Evolutionary conservation across 176 grass and related monocot genomes (phyloP).

Genomic region (Hsuehochloa calcarea): DNA sequence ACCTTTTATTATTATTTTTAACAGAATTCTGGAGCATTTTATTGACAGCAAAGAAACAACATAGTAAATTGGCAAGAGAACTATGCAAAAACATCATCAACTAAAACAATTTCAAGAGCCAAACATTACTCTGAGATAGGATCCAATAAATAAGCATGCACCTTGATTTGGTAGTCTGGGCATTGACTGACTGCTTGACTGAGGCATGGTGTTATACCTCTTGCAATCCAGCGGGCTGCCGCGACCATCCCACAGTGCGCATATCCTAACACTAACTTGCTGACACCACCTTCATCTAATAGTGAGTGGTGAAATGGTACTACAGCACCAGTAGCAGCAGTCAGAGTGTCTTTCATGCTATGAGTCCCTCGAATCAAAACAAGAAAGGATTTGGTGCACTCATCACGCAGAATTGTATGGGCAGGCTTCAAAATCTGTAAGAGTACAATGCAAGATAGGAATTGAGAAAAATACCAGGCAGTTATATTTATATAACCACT

Average conservation of each 20-base stretch:
- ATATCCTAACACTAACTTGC: slow-evolving; percentile 92
- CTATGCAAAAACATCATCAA: background rate
- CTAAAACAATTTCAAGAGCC: background rate
- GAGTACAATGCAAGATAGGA: slow-evolving; percentile 11
- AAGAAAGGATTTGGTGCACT: slow-evolving; percentile 79
- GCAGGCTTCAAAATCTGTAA: slow-evolving; percentile 82
- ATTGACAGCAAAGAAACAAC: background rate
- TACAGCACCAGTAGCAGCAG: slow-evolving; percentile 88
- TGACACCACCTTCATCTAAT: slow-evolving; percentile 85
- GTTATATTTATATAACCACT: slow-evolving; percentile 13
- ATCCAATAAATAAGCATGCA: slow-evolving; percentile 23
- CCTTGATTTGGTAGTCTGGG: slow-evolving; percentile 92
- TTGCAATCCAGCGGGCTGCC: slow-evolving; percentile 91
- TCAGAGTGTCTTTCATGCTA: slow-evolving; percentile 81
- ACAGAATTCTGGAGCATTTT: background rate
- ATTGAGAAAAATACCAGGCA: slow-evolving; percentile 15
- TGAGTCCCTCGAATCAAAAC: slow-evolving; percentile 94
- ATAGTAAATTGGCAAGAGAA: background rate
- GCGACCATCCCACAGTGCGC: slow-evolving; percentile 96
- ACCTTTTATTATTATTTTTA: no score
- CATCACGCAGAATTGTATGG: slow-evolving; percentile 84
- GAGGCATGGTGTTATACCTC: slow-evolving; percentile 72
- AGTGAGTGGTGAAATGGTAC: slow-evolving; percentile 97
- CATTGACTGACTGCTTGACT: slow-evolving; percentile 53
- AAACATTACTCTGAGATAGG: background rate